Percentiles rank a stretch among this genome's conserved stretches.
Evolutionary conservation across 306 rosid species (phyloP).

Genomic region (Adenanthera pavonina): DNA sequence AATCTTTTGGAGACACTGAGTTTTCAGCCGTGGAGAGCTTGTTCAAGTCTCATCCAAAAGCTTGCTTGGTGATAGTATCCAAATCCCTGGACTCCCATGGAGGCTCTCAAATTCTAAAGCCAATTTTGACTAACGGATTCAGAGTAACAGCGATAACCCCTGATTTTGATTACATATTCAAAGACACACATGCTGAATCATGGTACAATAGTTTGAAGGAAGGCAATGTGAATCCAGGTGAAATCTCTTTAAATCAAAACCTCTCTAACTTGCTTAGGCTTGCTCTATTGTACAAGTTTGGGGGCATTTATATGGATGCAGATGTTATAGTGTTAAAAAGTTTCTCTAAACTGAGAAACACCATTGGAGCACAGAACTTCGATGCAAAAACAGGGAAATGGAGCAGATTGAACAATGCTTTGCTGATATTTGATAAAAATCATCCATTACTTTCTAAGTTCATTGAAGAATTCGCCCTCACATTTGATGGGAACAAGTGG

Average conservation of each 20-base stretch:
- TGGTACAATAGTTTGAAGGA: constrained; percentile 64
- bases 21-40: constrained; percentile 69
- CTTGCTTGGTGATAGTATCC: constrained; percentile 82
- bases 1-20: constrained; percentile 67
- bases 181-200: constrained; percentile 65
- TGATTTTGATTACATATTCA: constrained; percentile 70
- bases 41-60: constrained; percentile 69
- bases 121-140: constrained; percentile 55
- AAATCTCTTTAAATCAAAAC: constrained; percentile 80
- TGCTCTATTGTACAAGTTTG: constrained; percentile 70
- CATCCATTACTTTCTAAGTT: constrained; percentile 80
- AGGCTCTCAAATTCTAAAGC: constrained; percentile 60
- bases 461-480: constrained; percentile 83
- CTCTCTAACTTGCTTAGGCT: constrained; percentile 89
- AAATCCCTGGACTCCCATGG: constrained; percentile 62
- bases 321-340: constrained; percentile 74
- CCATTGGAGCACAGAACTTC: constrained; percentile 84
- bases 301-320: constrained; percentile 77
- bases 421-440: constrained; percentile 74
- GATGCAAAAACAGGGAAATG: constrained; percentile 67
- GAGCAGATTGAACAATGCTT: constrained; percentile 90
- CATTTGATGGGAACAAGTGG: constrained; percentile 95
- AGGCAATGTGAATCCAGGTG: constrained; percentile 82
- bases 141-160: constrained; percentile 66
- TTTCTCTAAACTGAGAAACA: constrained; percentile 72